Evolutionary conservation across 2,329 filamentous ascomycete genomes (phyloP).

Genomic region (Fragosphaeria purpurea): DNA sequence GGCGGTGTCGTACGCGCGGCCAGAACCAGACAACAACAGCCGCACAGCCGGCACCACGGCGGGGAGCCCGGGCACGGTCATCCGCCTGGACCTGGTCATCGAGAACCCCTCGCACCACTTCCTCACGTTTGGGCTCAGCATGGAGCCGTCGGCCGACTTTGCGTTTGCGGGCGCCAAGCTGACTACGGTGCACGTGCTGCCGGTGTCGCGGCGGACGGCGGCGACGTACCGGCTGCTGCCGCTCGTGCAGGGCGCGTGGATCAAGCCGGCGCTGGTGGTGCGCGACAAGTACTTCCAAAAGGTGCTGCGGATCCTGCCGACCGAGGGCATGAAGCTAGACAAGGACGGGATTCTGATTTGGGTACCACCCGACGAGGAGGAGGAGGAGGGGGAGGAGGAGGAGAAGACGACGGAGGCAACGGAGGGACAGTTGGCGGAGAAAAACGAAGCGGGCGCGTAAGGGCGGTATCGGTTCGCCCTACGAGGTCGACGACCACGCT

Average conservation of each 20-base stretch:
- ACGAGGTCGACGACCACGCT: background rate
- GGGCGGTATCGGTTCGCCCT: too few relatives aligned
- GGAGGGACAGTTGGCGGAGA: background rate
- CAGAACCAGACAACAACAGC: too few relatives aligned
- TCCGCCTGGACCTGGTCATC: conserved; percentile 49
- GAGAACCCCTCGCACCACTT: conserved; percentile 95
- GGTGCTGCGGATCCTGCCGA: conserved; percentile 69
- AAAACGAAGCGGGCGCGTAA: background rate
- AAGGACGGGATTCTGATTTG: conserved; percentile 56
- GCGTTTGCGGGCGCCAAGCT: conserved; percentile 86
- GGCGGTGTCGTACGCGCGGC: conserved; percentile 35
- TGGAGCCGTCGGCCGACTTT: conserved; percentile 89
- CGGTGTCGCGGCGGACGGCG: conserved; percentile 65
- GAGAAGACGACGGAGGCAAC: background rate
- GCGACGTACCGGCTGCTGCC: conserved; percentile 68
- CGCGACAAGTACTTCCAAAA: conserved; percentile 92
- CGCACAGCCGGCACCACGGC: background rate
- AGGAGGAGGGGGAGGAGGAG: conserved; percentile 9
- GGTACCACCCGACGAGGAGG: conserved; percentile 38
- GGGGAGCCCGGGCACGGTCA: background rate
- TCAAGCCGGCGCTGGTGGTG: conserved; percentile 63
- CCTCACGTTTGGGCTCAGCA: conserved; percentile 79
- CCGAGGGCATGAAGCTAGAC: conserved; percentile 62
- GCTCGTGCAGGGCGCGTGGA: conserved; percentile 54
- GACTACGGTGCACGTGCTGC: conserved; percentile 69